Evolutionary conservation across 2,329 filamentous ascomycete genomes (phyloP), one percentile per base, ranked within the genome.

Genomic region (Stagonosporopsis vannaccii): DNA sequence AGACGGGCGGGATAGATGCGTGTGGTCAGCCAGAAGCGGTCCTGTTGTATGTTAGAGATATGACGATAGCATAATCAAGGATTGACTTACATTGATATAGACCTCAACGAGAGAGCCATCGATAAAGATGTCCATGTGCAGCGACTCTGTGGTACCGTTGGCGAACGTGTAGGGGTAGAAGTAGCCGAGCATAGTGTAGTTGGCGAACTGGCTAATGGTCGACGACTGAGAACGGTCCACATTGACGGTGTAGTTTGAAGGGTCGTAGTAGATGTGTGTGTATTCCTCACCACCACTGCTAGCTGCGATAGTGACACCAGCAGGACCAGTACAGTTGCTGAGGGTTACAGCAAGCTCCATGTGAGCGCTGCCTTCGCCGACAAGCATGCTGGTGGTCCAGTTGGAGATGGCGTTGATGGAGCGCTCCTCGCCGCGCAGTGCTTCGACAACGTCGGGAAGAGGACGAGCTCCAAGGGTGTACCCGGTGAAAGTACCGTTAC

Each of bases 21-120:
- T 4, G 79, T 80, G 26, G 71, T 76, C 33, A 76, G 56, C 61
- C 71, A 70, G 61, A 77, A 75, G 42, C 74, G 73, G 48, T 76
- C 78, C 70, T 73, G 46, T 33, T 11, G 41, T 6, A 9, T 20
- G 9, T 66, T 54, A 64, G 58, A 22, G 12, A 17, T 12, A 22
- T 22, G 12, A 5, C 20, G 17, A 12, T 20, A 15, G 12, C 20
- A 32, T 19, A 19, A 11, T 35, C 11, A 20, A 25, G 28, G 6
- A 7, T 4, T 6, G 17, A 63, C 66, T 68, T 60, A 71, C 69
- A 56, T 82, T 82, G 37, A 81, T 66, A 59, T 79, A 80, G 23
- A 82, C 63, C 65, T 82, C 80, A 0, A 81, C 66, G 22, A 81
- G 66, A 1, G 77, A 80, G 22, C 80, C 80, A 54, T 82, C 80